Evolutionary conservation across 768 basidiomycete genomes (phyloP), one percentile per base, ranked within the genome.

Genomic region (Boletus tylopilopsis): DNA sequence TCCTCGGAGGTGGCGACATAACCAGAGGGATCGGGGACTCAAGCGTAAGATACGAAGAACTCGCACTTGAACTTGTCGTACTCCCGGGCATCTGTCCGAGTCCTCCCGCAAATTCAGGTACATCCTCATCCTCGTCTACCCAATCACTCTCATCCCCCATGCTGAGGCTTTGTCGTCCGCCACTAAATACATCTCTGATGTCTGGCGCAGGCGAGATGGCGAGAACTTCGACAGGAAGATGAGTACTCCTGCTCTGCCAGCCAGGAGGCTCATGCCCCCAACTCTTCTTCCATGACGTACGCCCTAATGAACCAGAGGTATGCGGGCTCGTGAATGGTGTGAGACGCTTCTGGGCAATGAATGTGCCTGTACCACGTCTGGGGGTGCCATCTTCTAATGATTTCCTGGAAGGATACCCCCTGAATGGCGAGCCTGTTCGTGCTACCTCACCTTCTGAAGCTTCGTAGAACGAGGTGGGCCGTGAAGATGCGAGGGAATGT

Each of bases 201-300:
- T 73, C 61, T 30, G 58, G 52, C 43, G 57, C 69, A 22, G 84
- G 77, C 1, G 79, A 85, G 39, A 90, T 78, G n/a, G 80, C 78
- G 12, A 90, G 73, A 9, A 90, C 87, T 64, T 92, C 90, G 24
- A 90, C 74, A 0, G 90, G 87, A 5, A 84, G 67, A 59, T 84
- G 84, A n/a, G 71, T 76, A 43, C 65, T 66, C 4, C 85, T 78
- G 30, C 73, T 76, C 56, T 87, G 84, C 88, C 89, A 91, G 16
- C 89, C 90, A 19, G 90, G 88, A 6, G 90, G 90, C 59, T 92
- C 88, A 24, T 84, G 70, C 1, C 90, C 90, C 90, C 90, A 93
- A 7, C 85, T 80, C 66, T 90, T 90, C 74, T 89, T 91, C 90
- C 90, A 93, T 63, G 86, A 86, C 19, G 85, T 83, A 25, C 83